Conservation (phyloP, 805 yeast genomes). For the Kockiozyma suomiensis region DNA sequence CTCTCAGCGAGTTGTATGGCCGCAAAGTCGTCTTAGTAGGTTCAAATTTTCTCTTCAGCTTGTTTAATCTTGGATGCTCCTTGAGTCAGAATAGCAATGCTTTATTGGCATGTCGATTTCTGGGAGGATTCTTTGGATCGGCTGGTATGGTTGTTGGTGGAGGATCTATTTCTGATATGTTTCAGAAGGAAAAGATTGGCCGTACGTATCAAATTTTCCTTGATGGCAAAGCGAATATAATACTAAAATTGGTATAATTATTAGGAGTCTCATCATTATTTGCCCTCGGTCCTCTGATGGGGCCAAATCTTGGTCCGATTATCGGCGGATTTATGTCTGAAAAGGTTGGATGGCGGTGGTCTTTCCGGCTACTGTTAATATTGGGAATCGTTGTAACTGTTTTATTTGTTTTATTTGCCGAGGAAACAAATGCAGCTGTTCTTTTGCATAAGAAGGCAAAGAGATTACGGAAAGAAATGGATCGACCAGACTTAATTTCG, state of each 20-base stretch:
- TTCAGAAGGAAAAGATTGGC: conserved; percentile 52
- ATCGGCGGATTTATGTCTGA: conserved; percentile 58
- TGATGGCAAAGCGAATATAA: neutral
- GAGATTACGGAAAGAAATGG: conserved; percentile 50
- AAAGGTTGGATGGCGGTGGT: conserved; percentile 55
- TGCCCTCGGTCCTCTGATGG: conserved; percentile 37
- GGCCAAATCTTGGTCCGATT: conserved; percentile 53
- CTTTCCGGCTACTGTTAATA: conserved; percentile 54
- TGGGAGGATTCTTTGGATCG: conserved; percentile 73
- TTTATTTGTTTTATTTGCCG: conserved; percentile 50
- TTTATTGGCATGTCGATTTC: conserved; percentile 67
- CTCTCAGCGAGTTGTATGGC: conserved; percentile 70
- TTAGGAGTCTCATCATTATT: conserved; percentile 19
- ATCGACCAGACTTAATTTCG: conserved; percentile 45
- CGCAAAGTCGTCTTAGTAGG: conserved; percentile 61
- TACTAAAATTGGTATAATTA: neutral
- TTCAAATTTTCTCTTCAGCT: conserved; percentile 45
- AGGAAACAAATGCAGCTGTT: conserved; percentile 88
- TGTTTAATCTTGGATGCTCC: conserved; percentile 41
- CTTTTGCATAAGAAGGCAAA: conserved; percentile 67
- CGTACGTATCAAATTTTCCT: neutral
- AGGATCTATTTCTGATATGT: conserved; percentile 77
- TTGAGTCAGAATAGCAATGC: conserved; percentile 51
- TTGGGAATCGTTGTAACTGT: conserved; percentile 12
- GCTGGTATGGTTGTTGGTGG: conserved; percentile 83